These are phyloP conservation scores for Saccharomyces mikatae DNA, from an alignment of 805 yeast genomes.

Conservation along the genomic window DNA sequence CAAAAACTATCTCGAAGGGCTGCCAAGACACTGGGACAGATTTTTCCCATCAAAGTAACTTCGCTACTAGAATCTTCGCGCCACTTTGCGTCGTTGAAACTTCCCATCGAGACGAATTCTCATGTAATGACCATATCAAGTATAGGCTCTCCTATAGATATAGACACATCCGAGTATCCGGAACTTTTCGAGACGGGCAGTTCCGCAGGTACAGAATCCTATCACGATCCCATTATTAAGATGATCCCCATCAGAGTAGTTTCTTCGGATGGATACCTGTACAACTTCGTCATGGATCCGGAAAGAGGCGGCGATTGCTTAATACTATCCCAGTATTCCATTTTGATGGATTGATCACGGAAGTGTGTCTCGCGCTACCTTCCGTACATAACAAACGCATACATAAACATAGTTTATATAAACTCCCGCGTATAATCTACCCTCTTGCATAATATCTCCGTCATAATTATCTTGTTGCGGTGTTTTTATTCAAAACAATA, in stretches of 20 bases:
- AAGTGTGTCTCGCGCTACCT: neutral
- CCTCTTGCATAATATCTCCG: neutral
- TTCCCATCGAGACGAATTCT: constrained; percentile 37
- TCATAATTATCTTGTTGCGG: neutral
- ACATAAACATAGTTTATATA: neutral
- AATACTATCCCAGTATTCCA: constrained; percentile 59
- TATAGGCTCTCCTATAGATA: constrained; percentile 31
- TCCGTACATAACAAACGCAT: neutral
- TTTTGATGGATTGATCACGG: neutral
- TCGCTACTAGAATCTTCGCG: constrained; percentile 84
- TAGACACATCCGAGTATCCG: constrained; percentile 24
- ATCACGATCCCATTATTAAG: constrained; percentile 11
- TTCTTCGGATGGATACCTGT: constrained; percentile 73
- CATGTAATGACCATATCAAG: constrained; percentile 17
- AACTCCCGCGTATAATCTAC: neutral
- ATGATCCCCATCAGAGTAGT: constrained; percentile 51
- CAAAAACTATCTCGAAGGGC: constrained; percentile 71
- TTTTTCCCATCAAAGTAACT: constrained; percentile 64
- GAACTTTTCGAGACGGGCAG: constrained; percentile 17
- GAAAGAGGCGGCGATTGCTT: constrained; percentile 92
- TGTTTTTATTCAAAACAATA: neutral
- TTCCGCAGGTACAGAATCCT: constrained; percentile 5
- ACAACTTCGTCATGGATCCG: constrained; percentile 63
- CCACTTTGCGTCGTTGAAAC: constrained; percentile 82
- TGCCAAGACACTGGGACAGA: constrained; percentile 84